Evolutionary conservation across 2,329 filamentous ascomycete species (phyloP).

Genomic region (Knufia petricola): DNA sequence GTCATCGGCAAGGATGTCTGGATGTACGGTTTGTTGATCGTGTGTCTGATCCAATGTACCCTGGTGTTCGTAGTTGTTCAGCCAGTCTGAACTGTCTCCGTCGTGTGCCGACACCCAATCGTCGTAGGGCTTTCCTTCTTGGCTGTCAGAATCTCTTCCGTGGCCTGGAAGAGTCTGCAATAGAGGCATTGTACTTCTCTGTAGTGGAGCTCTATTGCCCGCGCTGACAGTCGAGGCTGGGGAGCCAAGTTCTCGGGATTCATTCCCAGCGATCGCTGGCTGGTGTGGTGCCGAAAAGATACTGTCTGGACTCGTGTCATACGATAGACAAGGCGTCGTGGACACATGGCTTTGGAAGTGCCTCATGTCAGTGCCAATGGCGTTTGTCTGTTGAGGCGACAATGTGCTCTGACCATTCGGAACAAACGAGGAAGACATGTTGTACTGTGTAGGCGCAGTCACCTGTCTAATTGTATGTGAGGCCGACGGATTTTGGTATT

Average conservation of each 20-base stretch:
- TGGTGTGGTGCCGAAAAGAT: background rate
- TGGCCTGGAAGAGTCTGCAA: background rate
- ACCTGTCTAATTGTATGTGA: background rate
- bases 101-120: background rate
- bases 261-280: background rate
- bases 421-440: background rate
- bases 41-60: too few species aligned
- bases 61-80: background rate
- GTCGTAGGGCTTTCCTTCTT: background rate
- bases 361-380: background rate
- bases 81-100: background rate
- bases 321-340: background rate
- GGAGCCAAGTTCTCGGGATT: background rate
- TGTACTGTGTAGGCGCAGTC: background rate
- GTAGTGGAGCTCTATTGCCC: background rate
- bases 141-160: background rate
- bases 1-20: too few species aligned
- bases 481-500: background rate
- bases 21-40: too few species aligned
- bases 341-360: background rate
- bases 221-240: background rate
- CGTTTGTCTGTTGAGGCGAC: background rate
- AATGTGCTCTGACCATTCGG: background rate
- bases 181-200: background rate
- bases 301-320: slow-evolving; percentile 5